These are phyloP conservation scores for Thelonectria blattea DNA, from an alignment of 2,329 filamentous ascomycete species.

Conservation along the genomic window DNA sequence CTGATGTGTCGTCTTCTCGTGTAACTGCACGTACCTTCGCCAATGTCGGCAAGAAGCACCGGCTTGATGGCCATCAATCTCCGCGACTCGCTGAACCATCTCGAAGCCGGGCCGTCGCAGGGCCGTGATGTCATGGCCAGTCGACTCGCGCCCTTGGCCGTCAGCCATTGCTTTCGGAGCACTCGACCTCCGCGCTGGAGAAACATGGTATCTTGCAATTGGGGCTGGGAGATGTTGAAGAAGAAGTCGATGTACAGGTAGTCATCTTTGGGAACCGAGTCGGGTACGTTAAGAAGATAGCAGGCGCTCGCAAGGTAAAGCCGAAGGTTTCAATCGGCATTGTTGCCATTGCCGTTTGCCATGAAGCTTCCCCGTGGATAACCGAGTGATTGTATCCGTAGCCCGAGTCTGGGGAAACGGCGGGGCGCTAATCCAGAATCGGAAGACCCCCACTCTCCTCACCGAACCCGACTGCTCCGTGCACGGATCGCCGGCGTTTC, in stretches of 20 bases:
- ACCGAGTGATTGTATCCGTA: conserved; percentile 31
- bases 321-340: conserved; percentile 45
- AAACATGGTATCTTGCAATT: conserved; percentile 54
- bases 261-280: conserved; percentile 21
- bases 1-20: no score
- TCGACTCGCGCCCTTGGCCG: conserved; percentile 49
- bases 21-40: conserved; percentile 66
- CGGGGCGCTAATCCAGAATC: conserved; percentile 32
- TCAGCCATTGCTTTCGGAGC: conserved; percentile 58
- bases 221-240: conserved; percentile 24
- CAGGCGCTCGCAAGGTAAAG: conserved; percentile 27
- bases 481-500: conserved; percentile 23
- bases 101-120: conserved; percentile 41
- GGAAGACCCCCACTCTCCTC: conserved; percentile 25
- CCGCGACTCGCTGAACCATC: conserved; percentile 59
- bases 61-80: conserved; percentile 70
- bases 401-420: conserved; percentile 38
- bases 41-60: conserved; percentile 83
- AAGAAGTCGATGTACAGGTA: conserved; percentile 27
- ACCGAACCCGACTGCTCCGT: conserved; percentile 27
- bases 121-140: conserved; percentile 41
- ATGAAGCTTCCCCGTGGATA: conserved; percentile 45
- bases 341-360: conserved; percentile 40
- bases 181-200: conserved; percentile 58
- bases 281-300: conserved; percentile 31